phyloP scores from a whole-genome alignment of 2,329 filamentous ascomycete genomes.

The Alternaria metachromatica region DNA sequence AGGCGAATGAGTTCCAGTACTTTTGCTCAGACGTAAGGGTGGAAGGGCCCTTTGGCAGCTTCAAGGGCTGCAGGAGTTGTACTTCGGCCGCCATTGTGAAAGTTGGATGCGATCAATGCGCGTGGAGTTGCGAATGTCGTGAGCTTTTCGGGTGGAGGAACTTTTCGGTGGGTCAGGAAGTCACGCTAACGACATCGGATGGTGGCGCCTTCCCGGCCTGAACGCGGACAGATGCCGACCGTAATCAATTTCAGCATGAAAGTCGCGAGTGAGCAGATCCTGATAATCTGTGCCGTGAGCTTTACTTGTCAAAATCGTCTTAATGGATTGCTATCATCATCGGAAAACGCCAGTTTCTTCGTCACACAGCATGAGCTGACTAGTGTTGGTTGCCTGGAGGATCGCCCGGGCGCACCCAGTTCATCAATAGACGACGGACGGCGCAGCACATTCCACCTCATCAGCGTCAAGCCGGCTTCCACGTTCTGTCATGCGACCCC shows the following conservation, averaged over 20 bases:
- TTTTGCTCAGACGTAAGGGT: slow-evolving; percentile 89
- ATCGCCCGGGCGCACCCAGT: slow-evolving; percentile 25
- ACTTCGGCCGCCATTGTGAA: slow-evolving; percentile 82
- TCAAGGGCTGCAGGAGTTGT: slow-evolving; percentile 78
- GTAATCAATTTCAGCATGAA: slow-evolving; percentile 4
- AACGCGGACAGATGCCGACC: slow-evolving; percentile 11
- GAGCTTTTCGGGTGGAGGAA: slow-evolving; percentile 19
- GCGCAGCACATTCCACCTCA: slow-evolving; percentile 20
- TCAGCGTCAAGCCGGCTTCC: slow-evolving; percentile 18
- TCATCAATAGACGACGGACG: slow-evolving; percentile 24
- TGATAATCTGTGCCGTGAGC: neutral
- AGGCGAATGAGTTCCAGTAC: slow-evolving; percentile 96
- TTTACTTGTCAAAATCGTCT: neutral
- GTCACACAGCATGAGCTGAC: neutral
- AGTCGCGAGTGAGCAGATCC: neutral
- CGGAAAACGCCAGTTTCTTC: neutral
- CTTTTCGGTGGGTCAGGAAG: slow-evolving; percentile 29
- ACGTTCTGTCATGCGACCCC: slow-evolving; percentile 24
- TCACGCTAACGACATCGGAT: slow-evolving; percentile 15
- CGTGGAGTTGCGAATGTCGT: slow-evolving; percentile 18
- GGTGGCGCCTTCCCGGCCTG: slow-evolving; percentile 12
- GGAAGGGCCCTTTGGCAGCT: slow-evolving; percentile 81
- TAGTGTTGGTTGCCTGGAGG: slow-evolving; percentile 27
- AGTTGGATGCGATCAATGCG: slow-evolving; percentile 13
- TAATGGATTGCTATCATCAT: neutral